Evolutionary conservation across 208 protist species (phyloP).

Genomic region (Perkinsela sp.): DNA sequence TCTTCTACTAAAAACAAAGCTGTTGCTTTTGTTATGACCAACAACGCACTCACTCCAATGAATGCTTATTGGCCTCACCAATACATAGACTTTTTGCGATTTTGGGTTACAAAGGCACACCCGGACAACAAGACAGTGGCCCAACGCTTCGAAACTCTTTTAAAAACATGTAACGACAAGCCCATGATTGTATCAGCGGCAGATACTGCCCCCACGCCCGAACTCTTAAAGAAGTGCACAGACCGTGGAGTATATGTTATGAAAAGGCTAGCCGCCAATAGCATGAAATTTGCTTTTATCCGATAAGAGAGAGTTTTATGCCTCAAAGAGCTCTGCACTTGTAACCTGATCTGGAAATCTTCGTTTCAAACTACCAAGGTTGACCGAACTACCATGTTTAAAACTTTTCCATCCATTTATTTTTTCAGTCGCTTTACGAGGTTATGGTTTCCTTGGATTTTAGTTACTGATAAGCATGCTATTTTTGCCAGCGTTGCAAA

Average conservation of each 20-base stretch:
- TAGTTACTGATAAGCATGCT: too few species aligned
- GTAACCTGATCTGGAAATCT: too few species aligned
- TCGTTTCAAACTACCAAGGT: too few species aligned
- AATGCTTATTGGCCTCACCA: slow-evolving; percentile 1
- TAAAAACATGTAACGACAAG: background rate
- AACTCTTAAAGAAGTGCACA: background rate
- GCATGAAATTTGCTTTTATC: slow-evolving; percentile 1
- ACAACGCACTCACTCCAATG: background rate
- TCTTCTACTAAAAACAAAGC: background rate
- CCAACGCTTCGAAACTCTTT: background rate
- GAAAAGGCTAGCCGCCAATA: background rate
- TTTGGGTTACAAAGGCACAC: background rate
- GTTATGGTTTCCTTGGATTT: too few species aligned
- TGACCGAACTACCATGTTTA: too few species aligned
- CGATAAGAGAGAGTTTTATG: too few species aligned
- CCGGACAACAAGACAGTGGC: background rate
- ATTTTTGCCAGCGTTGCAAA: too few species aligned
- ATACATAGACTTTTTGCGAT: background rate
- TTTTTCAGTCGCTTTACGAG: too few species aligned
- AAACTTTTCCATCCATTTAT: too few species aligned
- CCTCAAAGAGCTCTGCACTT: too few species aligned
- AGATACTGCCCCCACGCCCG: background rate
- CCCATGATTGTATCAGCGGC: background rate
- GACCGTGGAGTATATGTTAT: background rate
- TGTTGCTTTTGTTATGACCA: background rate